Conservation (phyloP, 2,329 filamentous ascomycete genomes). For the Fusarium mexicanum region DNA sequence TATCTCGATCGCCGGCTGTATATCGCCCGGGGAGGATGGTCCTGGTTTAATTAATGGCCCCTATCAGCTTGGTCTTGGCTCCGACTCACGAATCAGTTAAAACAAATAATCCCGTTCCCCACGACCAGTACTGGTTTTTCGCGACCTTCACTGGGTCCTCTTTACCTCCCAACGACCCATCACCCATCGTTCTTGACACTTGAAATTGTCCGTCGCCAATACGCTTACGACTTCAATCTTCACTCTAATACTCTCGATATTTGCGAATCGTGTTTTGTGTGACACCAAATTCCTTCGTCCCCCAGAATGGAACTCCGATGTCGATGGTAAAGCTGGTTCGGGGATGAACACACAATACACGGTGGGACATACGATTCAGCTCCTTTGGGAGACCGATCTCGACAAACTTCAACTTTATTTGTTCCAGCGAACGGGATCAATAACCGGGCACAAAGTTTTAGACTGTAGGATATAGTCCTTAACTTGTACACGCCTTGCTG, state of each 20-base stretch:
- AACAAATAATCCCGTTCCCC: not conserved
- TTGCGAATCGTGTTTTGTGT: fast-evolving
- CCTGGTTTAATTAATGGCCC: not conserved
- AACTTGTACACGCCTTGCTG: fast-evolving
- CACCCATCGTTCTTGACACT: fast-evolving
- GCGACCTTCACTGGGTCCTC: not conserved
- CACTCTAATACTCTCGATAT: fast-evolving
- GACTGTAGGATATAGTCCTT: too few species aligned
- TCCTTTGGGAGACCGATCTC: not conserved
- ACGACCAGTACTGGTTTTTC: too few species aligned
- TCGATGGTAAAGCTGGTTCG: fast-evolving
- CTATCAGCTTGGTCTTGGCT: fast-evolving
- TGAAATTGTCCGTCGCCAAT: fast-evolving
- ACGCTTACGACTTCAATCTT: fast-evolving
- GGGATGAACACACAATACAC: not conserved
- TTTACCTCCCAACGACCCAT: not conserved
- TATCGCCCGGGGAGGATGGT: not conserved
- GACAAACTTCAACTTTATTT: not conserved
- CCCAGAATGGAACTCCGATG: not conserved
- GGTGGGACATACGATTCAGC: not conserved
- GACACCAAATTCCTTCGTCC: not conserved
- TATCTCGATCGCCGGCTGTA: not conserved
- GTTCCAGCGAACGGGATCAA: not conserved
- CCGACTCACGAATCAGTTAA: not conserved
- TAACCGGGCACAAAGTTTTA: fast-evolving